phyloP scores from a whole-genome alignment of 257 asterid species.

The Solanum pennellii region DNA sequence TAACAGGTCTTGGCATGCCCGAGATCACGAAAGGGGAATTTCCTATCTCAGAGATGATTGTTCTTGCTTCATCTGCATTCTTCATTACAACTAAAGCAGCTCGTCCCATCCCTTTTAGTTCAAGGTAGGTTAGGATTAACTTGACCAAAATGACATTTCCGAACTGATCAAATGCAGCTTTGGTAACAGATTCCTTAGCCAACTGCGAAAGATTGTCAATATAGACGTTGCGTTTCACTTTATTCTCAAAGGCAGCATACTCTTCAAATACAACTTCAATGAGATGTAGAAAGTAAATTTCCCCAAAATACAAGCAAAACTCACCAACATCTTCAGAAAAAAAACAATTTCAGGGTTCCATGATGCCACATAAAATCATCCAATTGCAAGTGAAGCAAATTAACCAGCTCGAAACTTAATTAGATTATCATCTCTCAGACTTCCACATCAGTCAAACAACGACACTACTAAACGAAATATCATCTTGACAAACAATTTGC shows the following conservation, averaged over 20 bases:
- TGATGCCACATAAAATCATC: background rate
- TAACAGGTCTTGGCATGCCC: slow-evolving; percentile 3
- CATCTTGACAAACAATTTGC: too few relatives aligned
- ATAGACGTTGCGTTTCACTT: background rate
- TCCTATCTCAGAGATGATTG: background rate
- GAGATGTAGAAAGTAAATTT: background rate
- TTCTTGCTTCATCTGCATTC: background rate
- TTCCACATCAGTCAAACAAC: background rate
- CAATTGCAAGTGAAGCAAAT: background rate
- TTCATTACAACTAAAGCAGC: background rate
- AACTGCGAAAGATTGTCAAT: background rate
- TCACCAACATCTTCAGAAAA: background rate
- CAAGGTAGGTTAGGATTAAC: background rate
- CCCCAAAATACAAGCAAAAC: background rate
- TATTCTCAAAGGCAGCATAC: background rate
- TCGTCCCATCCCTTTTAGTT: background rate
- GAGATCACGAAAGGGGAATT: slow-evolving; percentile 1
- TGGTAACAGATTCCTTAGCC: background rate
- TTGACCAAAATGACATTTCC: background rate
- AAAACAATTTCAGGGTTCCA: background rate
- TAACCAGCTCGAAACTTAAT: background rate
- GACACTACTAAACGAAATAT: background rate
- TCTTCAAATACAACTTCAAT: background rate
- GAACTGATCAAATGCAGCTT: background rate
- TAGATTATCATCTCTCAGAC: background rate